Conservation (phyloP, 331 rosid species). For the Spiraea crenata region DNA sequence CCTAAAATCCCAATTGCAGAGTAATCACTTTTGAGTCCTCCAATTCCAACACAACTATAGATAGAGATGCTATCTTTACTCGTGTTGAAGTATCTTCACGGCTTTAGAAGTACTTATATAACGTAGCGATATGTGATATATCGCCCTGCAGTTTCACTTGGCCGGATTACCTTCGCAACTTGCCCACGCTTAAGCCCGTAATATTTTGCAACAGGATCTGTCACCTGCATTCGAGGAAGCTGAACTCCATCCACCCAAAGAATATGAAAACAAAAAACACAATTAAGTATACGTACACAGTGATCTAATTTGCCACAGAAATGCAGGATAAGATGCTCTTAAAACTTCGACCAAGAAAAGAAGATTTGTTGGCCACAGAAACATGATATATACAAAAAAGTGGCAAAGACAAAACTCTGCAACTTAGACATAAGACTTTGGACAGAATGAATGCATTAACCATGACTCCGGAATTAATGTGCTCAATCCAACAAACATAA, state of each 20-base stretch:
- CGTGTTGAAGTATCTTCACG: too few species aligned
- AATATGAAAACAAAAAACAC: neutral
- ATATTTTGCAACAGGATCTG: constrained; percentile 73
- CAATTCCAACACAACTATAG: too few species aligned
- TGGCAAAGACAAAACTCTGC: neutral
- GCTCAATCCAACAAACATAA: too few species aligned
- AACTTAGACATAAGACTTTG: neutral
- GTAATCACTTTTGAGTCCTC: too few species aligned
- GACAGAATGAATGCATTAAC: too few species aligned
- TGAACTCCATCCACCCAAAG: constrained; percentile 23
- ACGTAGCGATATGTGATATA: constrained; percentile 70
- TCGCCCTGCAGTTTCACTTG: constrained; percentile 82
- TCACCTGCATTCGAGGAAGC: constrained; percentile 76
- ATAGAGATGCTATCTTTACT: too few species aligned
- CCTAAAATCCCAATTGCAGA: too few species aligned
- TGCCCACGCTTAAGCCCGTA: constrained; percentile 84
- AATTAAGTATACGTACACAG: neutral
- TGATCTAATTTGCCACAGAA: neutral
- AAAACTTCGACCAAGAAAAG: too few species aligned
- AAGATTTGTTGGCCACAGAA: neutral
- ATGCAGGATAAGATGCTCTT: neutral
- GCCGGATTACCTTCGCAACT: constrained; percentile 84
- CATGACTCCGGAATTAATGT: too few species aligned
- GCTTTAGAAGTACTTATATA: constrained; percentile 26
- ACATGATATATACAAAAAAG: neutral